These are phyloP conservation scores for Globisporangium iwayamae DNA, from an alignment of 352 stramenopile genomes.

Conservation along the genomic window DNA sequence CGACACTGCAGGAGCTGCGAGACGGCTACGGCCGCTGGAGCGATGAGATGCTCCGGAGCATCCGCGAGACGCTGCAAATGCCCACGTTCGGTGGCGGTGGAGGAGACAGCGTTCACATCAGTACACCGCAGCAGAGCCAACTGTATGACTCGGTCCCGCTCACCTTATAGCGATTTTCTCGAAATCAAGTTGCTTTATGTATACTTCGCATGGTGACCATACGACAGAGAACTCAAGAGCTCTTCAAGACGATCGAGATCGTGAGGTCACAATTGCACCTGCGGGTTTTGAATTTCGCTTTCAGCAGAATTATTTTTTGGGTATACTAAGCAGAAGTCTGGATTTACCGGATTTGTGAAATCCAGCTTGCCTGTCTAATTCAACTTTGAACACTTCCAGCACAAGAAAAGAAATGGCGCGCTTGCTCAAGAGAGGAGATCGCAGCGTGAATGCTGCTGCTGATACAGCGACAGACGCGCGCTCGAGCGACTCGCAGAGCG, in stretches of 20 bases:
- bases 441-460: neutral
- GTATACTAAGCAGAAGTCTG: too few relatives aligned
- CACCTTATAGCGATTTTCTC: too few relatives aligned
- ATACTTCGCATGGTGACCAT: too few relatives aligned
- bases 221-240: too few relatives aligned
- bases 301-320: too few relatives aligned
- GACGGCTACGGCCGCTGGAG: slow-evolving; percentile 43
- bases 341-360: too few relatives aligned
- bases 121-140: neutral
- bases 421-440: neutral
- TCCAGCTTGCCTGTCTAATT: too few relatives aligned
- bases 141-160: neutral
- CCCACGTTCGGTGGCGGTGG: neutral
- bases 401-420: neutral
- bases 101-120: neutral
- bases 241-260: too few relatives aligned
- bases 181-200: too few relatives aligned
- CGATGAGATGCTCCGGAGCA: slow-evolving; percentile 44
- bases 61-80: slow-evolving; percentile 15
- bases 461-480: neutral
- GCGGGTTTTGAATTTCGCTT: too few relatives aligned
- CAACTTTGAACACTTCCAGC: too few relatives aligned
- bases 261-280: too few relatives aligned
- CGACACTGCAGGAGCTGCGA: slow-evolving; percentile 30
- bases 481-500: slow-evolving; percentile 8